Percentiles rank a stretch among this genome's conserved stretches.
These are phyloP conservation scores for Centrapalus pauciflorus DNA, from an alignment of 129 eudicot species.

Conservation along the genomic window DNA sequence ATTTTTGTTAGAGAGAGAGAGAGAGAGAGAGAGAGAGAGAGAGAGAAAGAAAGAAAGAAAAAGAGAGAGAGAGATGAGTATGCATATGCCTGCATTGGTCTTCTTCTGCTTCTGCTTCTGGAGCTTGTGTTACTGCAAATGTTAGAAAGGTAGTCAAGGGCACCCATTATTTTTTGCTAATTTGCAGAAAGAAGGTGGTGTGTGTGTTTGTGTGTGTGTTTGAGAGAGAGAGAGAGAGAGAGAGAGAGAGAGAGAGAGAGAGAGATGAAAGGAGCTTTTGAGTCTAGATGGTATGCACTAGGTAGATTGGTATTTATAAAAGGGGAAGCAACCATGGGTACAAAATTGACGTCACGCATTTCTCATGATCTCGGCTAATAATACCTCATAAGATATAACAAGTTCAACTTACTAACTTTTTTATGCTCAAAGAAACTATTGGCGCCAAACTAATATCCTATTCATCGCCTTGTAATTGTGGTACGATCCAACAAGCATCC, in stretches of 20 bases:
- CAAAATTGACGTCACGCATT: not conserved
- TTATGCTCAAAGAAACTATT: not conserved
- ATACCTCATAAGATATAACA: not conserved
- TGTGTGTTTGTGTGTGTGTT: not conserved
- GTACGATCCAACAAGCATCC: too few species aligned
- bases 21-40: not conserved
- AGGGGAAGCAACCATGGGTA: slow-evolving; percentile 7
- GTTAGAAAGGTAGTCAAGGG: slow-evolving; percentile 78
- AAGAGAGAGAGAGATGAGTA: not conserved
- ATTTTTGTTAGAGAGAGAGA: not conserved
- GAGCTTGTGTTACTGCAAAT: slow-evolving; percentile 68
- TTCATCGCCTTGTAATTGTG: not conserved
- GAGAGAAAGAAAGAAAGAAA: not conserved
- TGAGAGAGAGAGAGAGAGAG: slow-evolving; percentile 1
- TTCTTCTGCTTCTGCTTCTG: slow-evolving; percentile 55
- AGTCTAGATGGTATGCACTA: slow-evolving; percentile 20
- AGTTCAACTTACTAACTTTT: not conserved
- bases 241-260: slow-evolving; percentile 1
- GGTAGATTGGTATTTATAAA: slow-evolving; percentile 30
- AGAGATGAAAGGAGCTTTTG: slow-evolving; percentile 9
- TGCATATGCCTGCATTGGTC: slow-evolving; percentile 80
- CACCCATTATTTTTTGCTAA: slow-evolving; percentile 52
- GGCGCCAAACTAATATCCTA: not conserved
- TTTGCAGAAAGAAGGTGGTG: slow-evolving; percentile 3
- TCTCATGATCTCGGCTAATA: too few species aligned